Conservation (phyloP, 2,329 filamentous ascomycete genomes). For the Ilyonectria sp. region DNA sequence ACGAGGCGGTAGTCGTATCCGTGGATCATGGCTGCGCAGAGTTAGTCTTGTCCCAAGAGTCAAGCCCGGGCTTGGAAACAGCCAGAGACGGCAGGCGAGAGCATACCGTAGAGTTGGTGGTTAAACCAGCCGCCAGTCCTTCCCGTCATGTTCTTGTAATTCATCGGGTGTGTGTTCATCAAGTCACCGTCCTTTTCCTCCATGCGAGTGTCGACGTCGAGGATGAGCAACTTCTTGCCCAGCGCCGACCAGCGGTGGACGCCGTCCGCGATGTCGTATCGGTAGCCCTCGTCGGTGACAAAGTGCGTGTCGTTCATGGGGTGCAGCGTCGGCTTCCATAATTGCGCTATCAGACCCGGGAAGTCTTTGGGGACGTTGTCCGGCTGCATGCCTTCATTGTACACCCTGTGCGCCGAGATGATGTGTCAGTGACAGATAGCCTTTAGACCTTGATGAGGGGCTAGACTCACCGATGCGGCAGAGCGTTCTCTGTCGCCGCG, state of each 20-base stretch:
- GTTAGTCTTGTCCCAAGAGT: not conserved
- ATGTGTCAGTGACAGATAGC: not conserved
- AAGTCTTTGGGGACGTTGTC: slow-evolving; percentile 18
- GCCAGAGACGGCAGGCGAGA: not conserved
- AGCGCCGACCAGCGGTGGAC: slow-evolving; percentile 29
- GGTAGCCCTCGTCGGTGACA: slow-evolving; percentile 33
- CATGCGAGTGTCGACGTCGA: slow-evolving; percentile 38
- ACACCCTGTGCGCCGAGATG: slow-evolving; percentile 1
- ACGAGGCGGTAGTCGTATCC: slow-evolving; percentile 66
- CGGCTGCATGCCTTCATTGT: slow-evolving; percentile 3
- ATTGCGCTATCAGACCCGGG: slow-evolving; percentile 14
- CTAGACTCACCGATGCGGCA: not conserved
- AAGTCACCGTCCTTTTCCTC: slow-evolving; percentile 35
- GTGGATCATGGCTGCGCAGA: slow-evolving; percentile 55
- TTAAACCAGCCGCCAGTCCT: slow-evolving; percentile 40
- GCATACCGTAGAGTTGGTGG: slow-evolving; percentile 43
- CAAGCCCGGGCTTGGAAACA: no score
- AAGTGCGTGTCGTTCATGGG: slow-evolving; percentile 19
- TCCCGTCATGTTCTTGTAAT: slow-evolving; percentile 35
- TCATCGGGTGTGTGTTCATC: slow-evolving; percentile 33
- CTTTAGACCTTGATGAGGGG: not conserved
- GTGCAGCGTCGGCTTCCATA: slow-evolving; percentile 27
- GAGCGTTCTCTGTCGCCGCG: slow-evolving; percentile 2
- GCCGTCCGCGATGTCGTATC: slow-evolving; percentile 28
- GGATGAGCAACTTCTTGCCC: slow-evolving; percentile 42